Evolutionary conservation across 139 green algal genomes (phyloP).

Genomic region (Gonium pectorale): DNA sequence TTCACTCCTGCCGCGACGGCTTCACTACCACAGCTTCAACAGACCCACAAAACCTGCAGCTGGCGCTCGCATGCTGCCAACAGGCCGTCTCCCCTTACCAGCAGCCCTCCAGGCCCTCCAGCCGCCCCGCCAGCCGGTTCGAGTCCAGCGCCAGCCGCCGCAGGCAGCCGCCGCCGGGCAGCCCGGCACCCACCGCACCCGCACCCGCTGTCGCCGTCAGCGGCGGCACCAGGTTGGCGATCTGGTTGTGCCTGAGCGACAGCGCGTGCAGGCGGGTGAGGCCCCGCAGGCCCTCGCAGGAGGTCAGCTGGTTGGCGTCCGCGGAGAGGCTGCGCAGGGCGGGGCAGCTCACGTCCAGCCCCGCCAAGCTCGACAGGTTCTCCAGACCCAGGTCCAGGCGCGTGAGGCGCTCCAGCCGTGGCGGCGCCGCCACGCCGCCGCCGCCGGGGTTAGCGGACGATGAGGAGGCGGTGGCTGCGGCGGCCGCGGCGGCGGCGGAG

Average conservation of each 20-base stretch:
- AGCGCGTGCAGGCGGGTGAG: conserved; percentile 2
- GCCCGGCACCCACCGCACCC: background rate
- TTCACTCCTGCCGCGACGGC: too few species aligned
- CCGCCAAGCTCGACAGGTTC: conserved; percentile 4
- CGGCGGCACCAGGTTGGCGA: background rate
- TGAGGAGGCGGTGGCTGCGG: background rate
- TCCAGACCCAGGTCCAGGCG: conserved; percentile 34
- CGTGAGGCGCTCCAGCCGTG: background rate
- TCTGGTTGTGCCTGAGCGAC: conserved; percentile 4
- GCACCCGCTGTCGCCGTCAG: background rate
- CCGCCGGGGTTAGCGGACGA: background rate
- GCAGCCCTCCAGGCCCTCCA: conserved; percentile 11
- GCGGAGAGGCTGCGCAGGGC: background rate
- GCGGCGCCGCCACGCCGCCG: background rate
- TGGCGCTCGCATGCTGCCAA: too few species aligned
- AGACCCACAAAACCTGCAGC: too few species aligned
- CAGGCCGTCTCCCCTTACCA: conserved; percentile 9
- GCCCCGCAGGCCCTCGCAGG: conserved; percentile 1
- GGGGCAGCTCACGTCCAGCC: conserved; percentile 26
- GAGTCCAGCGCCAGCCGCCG: conserved; percentile 13
- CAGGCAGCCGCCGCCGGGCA: background rate
- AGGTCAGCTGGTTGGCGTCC: conserved; percentile 8
- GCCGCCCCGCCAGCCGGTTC: conserved; percentile 5
- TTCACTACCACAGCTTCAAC: too few species aligned
- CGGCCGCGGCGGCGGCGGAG: background rate